phyloP scores from a whole-genome alignment of 2,329 filamentous ascomycete genomes.

The Nemania sp. region DNA sequence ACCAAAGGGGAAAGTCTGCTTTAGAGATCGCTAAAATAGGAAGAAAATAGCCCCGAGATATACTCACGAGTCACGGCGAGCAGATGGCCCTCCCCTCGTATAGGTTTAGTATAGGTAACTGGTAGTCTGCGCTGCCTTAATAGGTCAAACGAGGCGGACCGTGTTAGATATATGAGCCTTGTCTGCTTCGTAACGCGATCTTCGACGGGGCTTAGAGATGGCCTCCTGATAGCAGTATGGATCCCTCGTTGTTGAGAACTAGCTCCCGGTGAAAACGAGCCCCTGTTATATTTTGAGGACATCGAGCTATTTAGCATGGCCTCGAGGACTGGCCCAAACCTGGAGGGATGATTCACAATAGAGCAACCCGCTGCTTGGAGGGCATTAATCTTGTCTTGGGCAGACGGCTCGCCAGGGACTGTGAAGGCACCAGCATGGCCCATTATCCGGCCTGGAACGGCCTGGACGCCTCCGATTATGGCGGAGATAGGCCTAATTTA shows the following conservation, averaged over 20 bases:
- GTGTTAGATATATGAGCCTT: slow-evolving; percentile 67
- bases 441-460: slow-evolving; percentile 76
- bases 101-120: slow-evolving; percentile 48
- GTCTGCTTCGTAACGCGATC: slow-evolving; percentile 52
- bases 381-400: slow-evolving; percentile 73
- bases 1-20: no score
- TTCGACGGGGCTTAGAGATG: background rate
- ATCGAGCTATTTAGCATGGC: slow-evolving; percentile 61
- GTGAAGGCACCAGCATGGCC: slow-evolving; percentile 83
- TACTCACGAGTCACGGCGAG: slow-evolving; percentile 73
- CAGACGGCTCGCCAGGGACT: slow-evolving; percentile 73
- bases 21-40: no score
- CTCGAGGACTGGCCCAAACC: slow-evolving; percentile 78
- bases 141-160: slow-evolving; percentile 65
- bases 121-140: slow-evolving; percentile 64
- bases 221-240: slow-evolving; percentile 60
- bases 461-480: slow-evolving; percentile 74
- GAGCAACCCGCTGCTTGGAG: slow-evolving; percentile 75
- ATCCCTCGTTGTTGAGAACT: slow-evolving; percentile 62
- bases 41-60: no score
- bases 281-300: slow-evolving; percentile 22
- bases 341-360: slow-evolving; percentile 80
- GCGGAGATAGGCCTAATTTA: slow-evolving; percentile 74
- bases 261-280: slow-evolving; percentile 31
- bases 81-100: slow-evolving; percentile 57